Base-by-base conservation (phyloP, 192 early-diverging fungal genomes). In the Coemansia reversa region DNA sequence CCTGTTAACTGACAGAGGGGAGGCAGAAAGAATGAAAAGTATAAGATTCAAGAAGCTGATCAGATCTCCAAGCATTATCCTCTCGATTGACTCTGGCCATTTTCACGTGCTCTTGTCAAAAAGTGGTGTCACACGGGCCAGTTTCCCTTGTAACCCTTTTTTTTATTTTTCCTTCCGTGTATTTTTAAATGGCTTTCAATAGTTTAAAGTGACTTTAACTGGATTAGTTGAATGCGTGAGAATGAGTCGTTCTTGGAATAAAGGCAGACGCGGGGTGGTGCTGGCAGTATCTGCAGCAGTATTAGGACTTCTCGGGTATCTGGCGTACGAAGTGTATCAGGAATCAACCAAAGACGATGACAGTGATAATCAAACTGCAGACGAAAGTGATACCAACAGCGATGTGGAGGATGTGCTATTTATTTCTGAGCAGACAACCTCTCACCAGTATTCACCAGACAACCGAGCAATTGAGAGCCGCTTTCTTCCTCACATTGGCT, bases 281-380 rank as follows among this genome's bases (percentile, higher is more conserved):
- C 18, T 57, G 24, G 49, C 62, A 0, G 62, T 58, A 19, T 55
- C 75, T 0, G 51, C 55, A 7, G 75, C 62, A 3, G 23, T 64
- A 4, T 3, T 65, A 16, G 56, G 62, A 2, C 28, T 69, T 22
- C 24, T 72, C 0, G 66, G 61, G 11, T 72, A 72, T 51, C 30
- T 65, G 12, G 66, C 51, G 5, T 72, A 69, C 62, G 70, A 79
- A 18, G 65, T 67, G 22, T 69, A 62, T 52, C 50, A 60, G n/a
- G 68, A 72, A 49, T 28, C 55, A 24, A 30, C 33, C 22, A 39
- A 35, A 14, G 18, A 39, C 24, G 55, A 42, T 18, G 42, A 30
- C 24, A 29, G 28, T 8, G 52, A 62, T 28, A 51, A 69, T 49
- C 16, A 57, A 0, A 63, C 56, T 16, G 52, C 25, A 23, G 57